These are phyloP conservation scores for Schizonepeta tenuifolia DNA, from an alignment of 257 asterid species.

Conservation along the genomic window DNA sequence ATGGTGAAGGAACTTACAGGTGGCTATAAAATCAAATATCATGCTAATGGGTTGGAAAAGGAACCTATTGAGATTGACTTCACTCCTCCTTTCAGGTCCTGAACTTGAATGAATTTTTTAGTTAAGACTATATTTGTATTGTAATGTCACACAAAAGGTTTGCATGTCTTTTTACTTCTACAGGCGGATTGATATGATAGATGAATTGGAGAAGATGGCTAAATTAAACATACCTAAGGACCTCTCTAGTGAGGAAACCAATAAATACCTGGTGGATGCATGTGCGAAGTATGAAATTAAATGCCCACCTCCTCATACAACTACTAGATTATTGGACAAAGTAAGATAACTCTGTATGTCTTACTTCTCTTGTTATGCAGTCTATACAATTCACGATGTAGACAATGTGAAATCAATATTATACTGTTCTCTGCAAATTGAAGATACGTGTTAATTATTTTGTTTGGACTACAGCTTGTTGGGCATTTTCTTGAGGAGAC, in stretches of 20 bases:
- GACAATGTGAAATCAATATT: not conserved
- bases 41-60: constrained; percentile 73
- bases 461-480: constrained; percentile 60
- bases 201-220: constrained; percentile 84
- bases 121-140: not conserved
- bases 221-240: constrained; percentile 81
- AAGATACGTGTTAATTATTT: not conserved
- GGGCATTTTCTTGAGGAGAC: constrained; percentile 96
- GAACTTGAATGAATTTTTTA: not conserved
- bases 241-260: constrained; percentile 76
- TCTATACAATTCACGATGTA: not conserved
- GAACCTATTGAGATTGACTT: constrained; percentile 95
- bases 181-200: constrained; percentile 95
- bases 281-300: constrained; percentile 72
- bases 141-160: not conserved
- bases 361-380: not conserved
- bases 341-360: constrained; percentile 38
- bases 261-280: constrained; percentile 71
- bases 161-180: constrained; percentile 11
- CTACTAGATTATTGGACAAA: constrained; percentile 85
- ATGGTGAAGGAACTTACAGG: constrained; percentile 95
- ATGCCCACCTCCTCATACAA: constrained; percentile 94
- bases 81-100: constrained; percentile 95
- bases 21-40: constrained; percentile 76
- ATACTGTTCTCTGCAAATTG: not conserved